Base-by-base conservation (phyloP, 1,284 basidiomycete genomes). In the Uromyces viciae-fabae region DNA sequence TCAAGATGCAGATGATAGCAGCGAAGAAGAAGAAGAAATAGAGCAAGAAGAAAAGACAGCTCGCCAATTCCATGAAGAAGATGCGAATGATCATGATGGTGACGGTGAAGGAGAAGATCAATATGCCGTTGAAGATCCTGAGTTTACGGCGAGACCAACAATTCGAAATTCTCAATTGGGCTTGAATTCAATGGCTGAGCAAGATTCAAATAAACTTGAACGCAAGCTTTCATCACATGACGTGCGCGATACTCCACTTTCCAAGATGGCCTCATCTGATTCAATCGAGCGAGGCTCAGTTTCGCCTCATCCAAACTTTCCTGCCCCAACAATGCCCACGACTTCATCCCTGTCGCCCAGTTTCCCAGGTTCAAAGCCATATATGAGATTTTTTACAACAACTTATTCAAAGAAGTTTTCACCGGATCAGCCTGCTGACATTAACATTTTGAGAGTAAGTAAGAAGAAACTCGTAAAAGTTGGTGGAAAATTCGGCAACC, bases 71-170 rank as follows among this genome's bases (percentile, higher is more conserved):
- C 36, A 56, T 15, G 75, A 88, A 0, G 87, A 87, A 2, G 88
- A 89, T 36, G 87, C 87, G 3, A 87, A 87, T 0, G 85, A 83
- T 17, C 86, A 85, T 22, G 69, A 69, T 42, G 54, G n/a, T 22
- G 86, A 85, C 33, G 87, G 87, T 66, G 54, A 54, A 17, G 36
- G 15, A 25, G 36, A 38, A 69, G 17, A 58, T 33, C 3, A 38
- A 25, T 28, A 38, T 64, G 17, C 54, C 28, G 25, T 36, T n/a
- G 56, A 28, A 40, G 52, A 60, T n/a, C n/a, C n/a, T n/a, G n/a
- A n/a, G n/a, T n/a, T n/a, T n/a, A n/a, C n/a, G 66, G 49, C 19
- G 54, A 72, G 42, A 66, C 36, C 28, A 74, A 25, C 49, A 33
- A 49, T n/a, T 36, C 25, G 22, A 33, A 52, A 75, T 64, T 15